These are phyloP conservation scores for Boletus vinaceobasis DNA, from an alignment of 768 basidiomycete genomes.

Conservation along the genomic window DNA sequence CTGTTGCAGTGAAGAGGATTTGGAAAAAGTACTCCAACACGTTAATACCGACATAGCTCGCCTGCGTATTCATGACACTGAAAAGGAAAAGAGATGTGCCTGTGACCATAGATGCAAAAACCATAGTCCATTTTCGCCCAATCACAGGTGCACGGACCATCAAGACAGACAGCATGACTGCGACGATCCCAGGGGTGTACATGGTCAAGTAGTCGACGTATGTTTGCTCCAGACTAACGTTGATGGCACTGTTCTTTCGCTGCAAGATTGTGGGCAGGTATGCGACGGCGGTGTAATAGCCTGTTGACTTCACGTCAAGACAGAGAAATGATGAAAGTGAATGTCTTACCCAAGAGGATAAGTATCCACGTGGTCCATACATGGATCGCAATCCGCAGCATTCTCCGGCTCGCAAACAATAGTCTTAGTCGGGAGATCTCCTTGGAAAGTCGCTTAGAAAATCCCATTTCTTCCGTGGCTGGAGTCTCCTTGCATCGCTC, in stretches of 20 bases:
- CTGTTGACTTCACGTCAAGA: not conserved
- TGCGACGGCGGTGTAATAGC: not conserved
- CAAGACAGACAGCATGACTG: slow-evolving; percentile 1
- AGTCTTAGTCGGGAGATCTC: slow-evolving; percentile 10
- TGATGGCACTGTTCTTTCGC: slow-evolving; percentile 10
- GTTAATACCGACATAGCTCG: slow-evolving; percentile 8
- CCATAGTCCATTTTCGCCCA: slow-evolving; percentile 17
- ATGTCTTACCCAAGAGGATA: slow-evolving; percentile 7
- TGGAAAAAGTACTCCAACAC: slow-evolving; percentile 9
- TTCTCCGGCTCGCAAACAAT: slow-evolving; percentile 14
- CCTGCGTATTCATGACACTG: slow-evolving; percentile 10
- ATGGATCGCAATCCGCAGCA: slow-evolving; percentile 5
- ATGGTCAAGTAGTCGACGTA: slow-evolving; percentile 10
- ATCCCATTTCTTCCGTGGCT: not conserved
- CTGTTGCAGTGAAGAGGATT: slow-evolving; percentile 7
- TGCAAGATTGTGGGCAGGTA: slow-evolving; percentile 11
- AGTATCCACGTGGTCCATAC: slow-evolving; percentile 13
- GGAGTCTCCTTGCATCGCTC: slow-evolving; percentile 2
- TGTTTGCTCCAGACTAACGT: slow-evolving; percentile 4
- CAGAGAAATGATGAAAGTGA: not conserved
- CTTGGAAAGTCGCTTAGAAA: not conserved
- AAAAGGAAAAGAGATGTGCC: slow-evolving; percentile 7
- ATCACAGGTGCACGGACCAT: slow-evolving; percentile 12
- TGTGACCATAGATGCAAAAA: slow-evolving; percentile 8
- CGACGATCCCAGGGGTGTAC: slow-evolving; percentile 8